phyloP scores from a whole-genome alignment of 2,329 filamentous ascomycete genomes.

The Phyllosticta citriasiana region DNA sequence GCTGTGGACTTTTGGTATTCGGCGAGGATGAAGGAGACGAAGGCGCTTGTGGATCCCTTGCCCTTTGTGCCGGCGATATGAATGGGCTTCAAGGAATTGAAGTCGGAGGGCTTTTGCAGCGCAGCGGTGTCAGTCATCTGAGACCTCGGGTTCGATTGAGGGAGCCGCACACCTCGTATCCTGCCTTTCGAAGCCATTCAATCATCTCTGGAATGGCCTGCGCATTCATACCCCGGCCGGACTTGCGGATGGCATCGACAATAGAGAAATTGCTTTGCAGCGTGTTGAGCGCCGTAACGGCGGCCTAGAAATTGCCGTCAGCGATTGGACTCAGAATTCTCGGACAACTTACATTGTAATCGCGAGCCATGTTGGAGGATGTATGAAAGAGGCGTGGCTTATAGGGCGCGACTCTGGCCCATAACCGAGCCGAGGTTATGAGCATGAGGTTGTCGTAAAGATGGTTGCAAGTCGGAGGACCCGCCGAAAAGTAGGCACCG shows the following conservation, averaged over 20 bases:
- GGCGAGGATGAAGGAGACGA: conserved; percentile 67
- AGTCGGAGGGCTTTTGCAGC: conserved; percentile 46
- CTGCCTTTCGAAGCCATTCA: conserved; percentile 64
- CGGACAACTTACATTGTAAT: conserved; percentile 12
- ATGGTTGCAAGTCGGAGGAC: not conserved
- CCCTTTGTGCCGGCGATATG: conserved; percentile 93
- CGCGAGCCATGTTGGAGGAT: conserved; percentile 11
- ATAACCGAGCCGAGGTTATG: conserved; percentile 5
- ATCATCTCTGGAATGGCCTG: conserved; percentile 73
- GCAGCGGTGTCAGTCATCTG: not conserved
- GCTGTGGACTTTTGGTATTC: conserved; percentile 42
- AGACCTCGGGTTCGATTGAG: not conserved
- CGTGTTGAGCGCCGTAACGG: conserved; percentile 62
- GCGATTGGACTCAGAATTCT: not conserved
- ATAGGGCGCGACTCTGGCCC: not conserved
- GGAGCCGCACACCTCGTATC: conserved; percentile 54
- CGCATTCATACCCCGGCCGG: conserved; percentile 62
- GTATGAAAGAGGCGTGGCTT: conserved; percentile 1
- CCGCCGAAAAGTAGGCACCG: not conserved
- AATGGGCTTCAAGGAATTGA: conserved; percentile 53
- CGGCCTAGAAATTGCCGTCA: conserved; percentile 38
- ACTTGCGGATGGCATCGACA: conserved; percentile 67
- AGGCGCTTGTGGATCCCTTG: conserved; percentile 81
- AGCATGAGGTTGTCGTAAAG: conserved; percentile 4
- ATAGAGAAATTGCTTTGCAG: conserved; percentile 71